Evolutionary conservation across 2,329 filamentous ascomycete genomes (phyloP).

Genomic region (Talaromyces sp.): DNA sequence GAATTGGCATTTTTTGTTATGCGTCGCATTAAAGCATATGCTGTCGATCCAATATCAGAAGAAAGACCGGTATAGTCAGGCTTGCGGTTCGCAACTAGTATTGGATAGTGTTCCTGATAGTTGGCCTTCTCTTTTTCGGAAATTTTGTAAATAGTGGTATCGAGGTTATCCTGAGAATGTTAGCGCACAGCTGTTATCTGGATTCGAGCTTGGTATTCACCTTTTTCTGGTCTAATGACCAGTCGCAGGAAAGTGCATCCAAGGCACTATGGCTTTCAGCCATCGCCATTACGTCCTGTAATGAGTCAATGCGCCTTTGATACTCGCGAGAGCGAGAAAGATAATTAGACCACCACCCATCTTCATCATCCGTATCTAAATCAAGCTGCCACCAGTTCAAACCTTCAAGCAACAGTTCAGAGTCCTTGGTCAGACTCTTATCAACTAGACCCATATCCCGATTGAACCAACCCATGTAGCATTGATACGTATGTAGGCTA

Average conservation of each 20-base stretch:
- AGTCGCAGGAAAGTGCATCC: constrained; percentile 33
- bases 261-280: constrained; percentile 37
- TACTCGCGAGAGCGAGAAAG: neutral
- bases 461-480: constrained; percentile 73
- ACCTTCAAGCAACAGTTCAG: constrained; percentile 62
- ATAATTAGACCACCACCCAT: constrained; percentile 51
- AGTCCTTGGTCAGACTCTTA: constrained; percentile 49
- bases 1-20: constrained; percentile 21
- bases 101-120: constrained; percentile 52
- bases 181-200: neutral
- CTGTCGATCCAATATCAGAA: constrained; percentile 34
- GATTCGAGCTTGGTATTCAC: constrained; percentile 24
- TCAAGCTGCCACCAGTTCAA: constrained; percentile 68
- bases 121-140: constrained; percentile 52
- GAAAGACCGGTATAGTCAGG: constrained; percentile 45
- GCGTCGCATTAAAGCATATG: constrained; percentile 29
- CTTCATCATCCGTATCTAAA: constrained; percentile 41
- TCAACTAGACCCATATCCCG: constrained; percentile 55
- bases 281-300: constrained; percentile 30
- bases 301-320: constrained; percentile 22
- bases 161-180: constrained; percentile 51
- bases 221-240: constrained; percentile 27
- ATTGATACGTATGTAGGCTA: constrained; percentile 73
- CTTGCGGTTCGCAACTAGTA: constrained; percentile 52
- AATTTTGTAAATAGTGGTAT: constrained; percentile 62